These are phyloP conservation scores for Atalantia buxifolia DNA, from an alignment of 345 rosid genomes.

Conservation along the genomic window DNA sequence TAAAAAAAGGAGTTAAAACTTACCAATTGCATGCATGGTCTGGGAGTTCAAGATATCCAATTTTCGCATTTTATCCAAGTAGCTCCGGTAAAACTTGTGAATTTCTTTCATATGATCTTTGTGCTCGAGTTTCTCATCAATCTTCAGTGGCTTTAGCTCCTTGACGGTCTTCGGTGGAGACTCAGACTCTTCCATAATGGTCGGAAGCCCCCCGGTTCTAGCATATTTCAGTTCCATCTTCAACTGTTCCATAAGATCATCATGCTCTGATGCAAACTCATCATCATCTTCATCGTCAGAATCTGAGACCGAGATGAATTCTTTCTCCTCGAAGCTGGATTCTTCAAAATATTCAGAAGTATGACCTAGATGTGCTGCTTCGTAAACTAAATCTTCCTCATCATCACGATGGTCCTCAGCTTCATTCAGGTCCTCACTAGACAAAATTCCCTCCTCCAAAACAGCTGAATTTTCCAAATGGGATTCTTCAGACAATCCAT, in stretches of 20 bases:
- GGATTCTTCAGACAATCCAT: conserved; percentile 7
- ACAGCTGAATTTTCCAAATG: conserved; percentile 20
- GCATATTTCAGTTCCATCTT: conserved; percentile 56
- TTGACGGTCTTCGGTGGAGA: conserved; percentile 24
- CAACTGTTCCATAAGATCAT: conserved; percentile 59
- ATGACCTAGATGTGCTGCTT: conserved; percentile 10
- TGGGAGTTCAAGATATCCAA: conserved; percentile 72
- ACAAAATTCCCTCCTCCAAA: conserved; percentile 3
- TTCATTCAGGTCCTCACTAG: background rate
- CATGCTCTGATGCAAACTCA: conserved; percentile 42
- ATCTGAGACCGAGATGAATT: conserved; percentile 13
- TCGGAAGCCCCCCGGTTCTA: conserved; percentile 76
- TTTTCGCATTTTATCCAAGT: conserved; percentile 65
- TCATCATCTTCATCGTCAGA: conserved; percentile 22
- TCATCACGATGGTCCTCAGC: conserved; percentile 7
- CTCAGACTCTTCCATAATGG: conserved; percentile 77
- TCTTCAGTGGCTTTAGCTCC: conserved; percentile 56
- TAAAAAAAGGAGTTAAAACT: conserved; percentile 1
- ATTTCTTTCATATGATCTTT: conserved; percentile 49
- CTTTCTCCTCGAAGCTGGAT: conserved; percentile 1
- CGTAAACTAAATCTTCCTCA: conserved; percentile 12
- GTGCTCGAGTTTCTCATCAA: conserved; percentile 44
- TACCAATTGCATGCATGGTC: conserved; percentile 68
- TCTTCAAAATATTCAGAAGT: conserved; percentile 19
- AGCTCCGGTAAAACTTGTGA: conserved; percentile 63